Percentiles rank a stretch among this genome's conserved stretches.
Evolutionary conservation across 2,329 filamentous ascomycete genomes (phyloP).

Genomic region (Alternaria viburni): DNA sequence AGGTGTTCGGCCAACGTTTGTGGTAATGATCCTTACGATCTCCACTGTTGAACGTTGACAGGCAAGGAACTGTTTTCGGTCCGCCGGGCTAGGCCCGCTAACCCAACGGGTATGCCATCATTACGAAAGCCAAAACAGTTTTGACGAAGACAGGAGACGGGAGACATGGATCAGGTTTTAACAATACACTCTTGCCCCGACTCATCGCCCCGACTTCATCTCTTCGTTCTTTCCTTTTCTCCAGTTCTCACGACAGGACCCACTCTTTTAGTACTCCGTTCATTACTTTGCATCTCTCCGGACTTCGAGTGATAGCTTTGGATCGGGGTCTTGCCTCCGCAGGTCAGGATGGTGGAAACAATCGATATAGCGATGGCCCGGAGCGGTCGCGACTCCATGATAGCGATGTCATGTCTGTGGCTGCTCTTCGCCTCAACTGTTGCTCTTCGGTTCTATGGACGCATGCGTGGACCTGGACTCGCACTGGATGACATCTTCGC

Average conservation of each 20-base stretch:
- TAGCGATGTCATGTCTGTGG: constrained; percentile 27
- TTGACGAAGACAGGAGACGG: neutral
- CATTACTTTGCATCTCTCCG: neutral
- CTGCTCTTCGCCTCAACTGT: constrained; percentile 19
- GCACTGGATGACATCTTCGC: constrained; percentile 27
- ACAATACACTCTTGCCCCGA: neutral
- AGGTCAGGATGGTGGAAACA: constrained; percentile 10
- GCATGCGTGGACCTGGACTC: constrained; percentile 23
- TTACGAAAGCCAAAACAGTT: constrained; percentile 1
- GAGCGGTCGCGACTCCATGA: constrained; percentile 25
- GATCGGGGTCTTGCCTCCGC: neutral
- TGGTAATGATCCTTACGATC: constrained; percentile 1
- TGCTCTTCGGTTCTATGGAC: constrained; percentile 19
- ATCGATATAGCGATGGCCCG: constrained; percentile 21
- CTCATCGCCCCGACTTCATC: neutral
- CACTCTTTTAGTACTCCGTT: neutral
- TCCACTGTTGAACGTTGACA: constrained; percentile 2
- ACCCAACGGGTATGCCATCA: neutral
- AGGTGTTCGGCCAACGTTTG: neutral
- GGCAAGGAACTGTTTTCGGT: neutral
- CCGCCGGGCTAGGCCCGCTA: neutral
- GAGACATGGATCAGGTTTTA: constrained; percentile 1
- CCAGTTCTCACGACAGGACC: neutral
- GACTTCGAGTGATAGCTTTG: neutral
- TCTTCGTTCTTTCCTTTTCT: neutral